phyloP scores from a whole-genome alignment of 495 filamentous ascomycete genomes.

The Neurospora hispaniola region DNA sequence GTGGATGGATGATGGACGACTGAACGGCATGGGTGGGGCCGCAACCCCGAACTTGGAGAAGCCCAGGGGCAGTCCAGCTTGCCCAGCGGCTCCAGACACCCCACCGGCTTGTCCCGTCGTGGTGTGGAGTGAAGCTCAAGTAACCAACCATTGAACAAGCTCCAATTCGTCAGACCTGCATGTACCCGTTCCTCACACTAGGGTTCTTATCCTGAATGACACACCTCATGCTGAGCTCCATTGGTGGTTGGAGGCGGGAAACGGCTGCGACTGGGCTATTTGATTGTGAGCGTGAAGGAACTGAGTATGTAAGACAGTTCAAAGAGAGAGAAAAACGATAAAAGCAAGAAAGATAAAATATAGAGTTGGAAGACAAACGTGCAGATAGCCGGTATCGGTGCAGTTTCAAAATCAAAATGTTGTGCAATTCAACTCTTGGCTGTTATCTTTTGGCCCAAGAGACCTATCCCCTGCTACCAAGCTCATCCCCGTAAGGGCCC shows the following conservation, averaged over 20 bases:
- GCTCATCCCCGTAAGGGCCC: background rate
- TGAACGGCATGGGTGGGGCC: background rate
- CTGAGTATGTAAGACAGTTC: background rate
- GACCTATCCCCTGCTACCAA: background rate
- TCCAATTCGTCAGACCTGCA: constrained; percentile 7
- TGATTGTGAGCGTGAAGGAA: background rate
- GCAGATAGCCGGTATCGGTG: background rate
- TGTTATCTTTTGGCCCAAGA: background rate
- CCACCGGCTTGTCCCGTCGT: background rate
- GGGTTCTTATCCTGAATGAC: constrained; percentile 1
- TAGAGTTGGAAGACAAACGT: background rate
- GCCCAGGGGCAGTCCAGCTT: background rate
- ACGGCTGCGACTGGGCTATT: background rate
- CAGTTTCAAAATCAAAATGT: background rate
- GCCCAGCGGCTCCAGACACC: background rate
- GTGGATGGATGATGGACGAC: background rate
- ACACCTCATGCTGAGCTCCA: background rate
- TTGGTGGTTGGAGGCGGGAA: background rate
- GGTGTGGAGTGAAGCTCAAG: background rate
- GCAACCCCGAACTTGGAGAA: background rate
- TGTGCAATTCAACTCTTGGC: background rate
- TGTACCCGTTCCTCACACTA: background rate
- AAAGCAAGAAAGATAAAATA: background rate
- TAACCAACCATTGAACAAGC: constrained; percentile 1
- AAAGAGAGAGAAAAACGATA: too few species aligned